Base-by-base conservation (phyloP, 2,329 filamentous ascomycete genomes). In the Ampelomyces quisqualis region DNA sequence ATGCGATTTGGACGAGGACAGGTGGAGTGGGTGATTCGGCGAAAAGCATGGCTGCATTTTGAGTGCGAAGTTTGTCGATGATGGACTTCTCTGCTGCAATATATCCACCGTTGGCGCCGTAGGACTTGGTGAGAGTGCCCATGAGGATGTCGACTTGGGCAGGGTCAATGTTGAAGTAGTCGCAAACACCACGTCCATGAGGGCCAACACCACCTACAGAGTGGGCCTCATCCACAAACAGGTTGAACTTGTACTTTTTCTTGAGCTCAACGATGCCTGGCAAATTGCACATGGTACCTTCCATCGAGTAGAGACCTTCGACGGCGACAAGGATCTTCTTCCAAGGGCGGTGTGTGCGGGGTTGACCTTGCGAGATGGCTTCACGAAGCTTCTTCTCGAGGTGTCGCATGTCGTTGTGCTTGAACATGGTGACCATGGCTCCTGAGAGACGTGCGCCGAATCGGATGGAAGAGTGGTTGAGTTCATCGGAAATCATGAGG, bases 281-380 rank as follows among this genome's bases (percentile, higher is more conserved):
- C n/a, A 98, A 80, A 67, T 98, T 93, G 71, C 88, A 93, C 88
- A 98, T 95, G 53, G 90, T 96, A 34, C 93, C 93, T 73, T 98
- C 93, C 93, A 98, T 98, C 1, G 91, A 97, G 77, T 98, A 98
- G 14, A 98, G 79, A 57, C 93, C 93, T 69, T 98, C 93, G 24
- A 98, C 88, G 24, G 91, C 90, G 30, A 98, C 88, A 36, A 98
- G 70, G 46, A 98, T 97, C 81, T 97, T 98, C 78, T 95, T 96
- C 93, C 93, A 98, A 1, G 93, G 93, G 20, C 93, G 86, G 70
- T 98, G 93, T n/a, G 91, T 98, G 53, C 93, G 86, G 38, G 93
- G 93, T 67, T 98, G 93, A 30, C 93, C 93, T 71, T 97, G 91
- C 10, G 91, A 90, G 64, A 98, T 97, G 53, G 84, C 86, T 65